phyloP scores from a whole-genome alignment of 2,329 filamentous ascomycete species.

The Penicillium concentricum region DNA sequence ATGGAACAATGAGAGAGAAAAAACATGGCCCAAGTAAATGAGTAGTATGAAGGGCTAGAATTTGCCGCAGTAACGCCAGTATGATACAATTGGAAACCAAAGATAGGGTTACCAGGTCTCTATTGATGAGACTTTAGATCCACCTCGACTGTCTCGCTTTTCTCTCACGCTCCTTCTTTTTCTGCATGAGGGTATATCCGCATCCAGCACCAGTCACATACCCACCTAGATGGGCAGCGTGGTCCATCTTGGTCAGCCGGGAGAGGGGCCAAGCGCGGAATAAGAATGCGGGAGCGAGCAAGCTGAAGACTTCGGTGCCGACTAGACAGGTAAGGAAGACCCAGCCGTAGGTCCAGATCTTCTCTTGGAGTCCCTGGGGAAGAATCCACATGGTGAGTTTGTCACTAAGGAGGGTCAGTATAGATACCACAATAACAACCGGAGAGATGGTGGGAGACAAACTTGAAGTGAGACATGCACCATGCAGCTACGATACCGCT shows the following conservation, averaged over 20 bases:
- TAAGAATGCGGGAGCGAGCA: constrained; percentile 27
- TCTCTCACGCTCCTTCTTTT: constrained; percentile 14
- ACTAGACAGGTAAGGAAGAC: constrained; percentile 39
- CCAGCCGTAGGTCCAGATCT: constrained; percentile 43
- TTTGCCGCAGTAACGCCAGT: constrained; percentile 1
- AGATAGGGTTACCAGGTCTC: neutral
- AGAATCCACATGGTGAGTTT: constrained; percentile 44
- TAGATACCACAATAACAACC: neutral
- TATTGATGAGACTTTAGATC: constrained; percentile 7
- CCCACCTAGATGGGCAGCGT: constrained; percentile 45
- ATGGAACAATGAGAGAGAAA: neutral
- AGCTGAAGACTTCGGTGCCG: constrained; percentile 36
- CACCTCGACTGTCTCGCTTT: constrained; percentile 18
- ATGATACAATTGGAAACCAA: neutral
- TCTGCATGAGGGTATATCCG: constrained; percentile 19
- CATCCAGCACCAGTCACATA: constrained; percentile 37
- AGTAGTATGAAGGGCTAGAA: neutral
- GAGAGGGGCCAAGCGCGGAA: constrained; percentile 22
- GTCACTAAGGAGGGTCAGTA: constrained; percentile 30
- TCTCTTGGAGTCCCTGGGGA: constrained; percentile 39
- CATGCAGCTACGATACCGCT: constrained; percentile 51
- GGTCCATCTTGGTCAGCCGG: constrained; percentile 37
- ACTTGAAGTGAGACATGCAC: constrained; percentile 50
- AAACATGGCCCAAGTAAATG: neutral
- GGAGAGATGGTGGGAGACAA: constrained; percentile 14